Conservation (phyloP, 345 rosid genomes). For the Sisymbrium altissimum region DNA sequence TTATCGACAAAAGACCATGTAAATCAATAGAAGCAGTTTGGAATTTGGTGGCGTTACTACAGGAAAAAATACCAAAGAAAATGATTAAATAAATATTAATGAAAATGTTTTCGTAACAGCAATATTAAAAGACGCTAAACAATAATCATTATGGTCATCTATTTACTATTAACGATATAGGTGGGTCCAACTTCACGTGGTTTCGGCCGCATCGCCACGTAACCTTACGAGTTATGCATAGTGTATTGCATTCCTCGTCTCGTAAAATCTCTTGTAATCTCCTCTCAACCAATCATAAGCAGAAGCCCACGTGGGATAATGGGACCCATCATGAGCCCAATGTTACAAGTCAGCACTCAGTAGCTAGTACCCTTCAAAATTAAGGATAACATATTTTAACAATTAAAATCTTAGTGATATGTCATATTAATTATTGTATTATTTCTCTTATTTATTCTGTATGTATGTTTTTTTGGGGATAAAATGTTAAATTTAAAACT, state of each 20-base stretch:
- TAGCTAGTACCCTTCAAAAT: conserved; percentile 1
- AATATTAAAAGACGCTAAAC: not conserved
- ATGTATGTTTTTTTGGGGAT: no score
- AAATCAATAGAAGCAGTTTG: not conserved
- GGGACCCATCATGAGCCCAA: conserved; percentile 37
- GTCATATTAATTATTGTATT: not conserved
- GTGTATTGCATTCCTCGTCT: not conserved
- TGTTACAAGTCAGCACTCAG: conserved; percentile 26
- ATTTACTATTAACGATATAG: not conserved
- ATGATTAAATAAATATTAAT: not conserved
- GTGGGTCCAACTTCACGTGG: conserved; percentile 51
- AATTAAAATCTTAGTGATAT: not conserved
- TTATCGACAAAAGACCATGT: not conserved
- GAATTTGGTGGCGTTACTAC: not conserved
- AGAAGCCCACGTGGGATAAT: conserved; percentile 53
- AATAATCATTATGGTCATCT: not conserved
- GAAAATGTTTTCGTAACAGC: not conserved
- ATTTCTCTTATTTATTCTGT: not conserved
- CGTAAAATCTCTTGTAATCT: conserved; percentile 60
- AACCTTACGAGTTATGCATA: conserved; percentile 26
- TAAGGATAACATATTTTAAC: conserved; percentile 22
- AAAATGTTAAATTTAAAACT: no score
- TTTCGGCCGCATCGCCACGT: conserved; percentile 35
- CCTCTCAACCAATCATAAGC: conserved; percentile 60
- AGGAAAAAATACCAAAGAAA: not conserved